Base-by-base conservation (phyloP, 192 early-diverging fungal species). In the Entomortierella lignicola region DNA sequence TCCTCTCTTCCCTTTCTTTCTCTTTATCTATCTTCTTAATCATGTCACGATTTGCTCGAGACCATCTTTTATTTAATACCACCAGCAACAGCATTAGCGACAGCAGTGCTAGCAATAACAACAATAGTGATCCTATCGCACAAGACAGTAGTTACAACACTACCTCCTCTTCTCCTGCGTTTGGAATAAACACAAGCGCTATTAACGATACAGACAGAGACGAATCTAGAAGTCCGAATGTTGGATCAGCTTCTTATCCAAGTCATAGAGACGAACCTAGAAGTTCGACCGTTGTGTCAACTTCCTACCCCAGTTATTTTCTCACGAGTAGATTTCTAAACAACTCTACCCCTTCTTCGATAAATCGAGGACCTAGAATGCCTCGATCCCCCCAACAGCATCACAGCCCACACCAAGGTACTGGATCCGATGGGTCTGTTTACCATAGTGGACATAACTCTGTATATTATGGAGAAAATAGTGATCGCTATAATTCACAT, bases 381-480 rank as follows among this genome's bases (percentile, higher is more conserved):
- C 60, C 72, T 37, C 72, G 66, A 30, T 63, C 66, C 50, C 60
- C 59, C 8, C 72, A 59, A 6, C 72, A 75, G 60, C 25, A 55
- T 32, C 72, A 75, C 53, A 20, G 48, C 32, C 72, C 67, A 26
- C 52, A 75, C 21, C 54, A 75, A n/a, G n/a, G n/a, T n/a, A n/a
- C n/a, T n/a, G n/a, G n/a, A n/a, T n/a, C n/a, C n/a, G n/a, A n/a
- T n/a, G n/a, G n/a, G n/a, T 30, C 51, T 12, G 54, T 27, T n/a
- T 30, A 6, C 43, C 18, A 54, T 30, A 55, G 30, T 30, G 34
- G 52, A 30, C 51, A 34, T 7, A 69, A 65, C 39, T 65, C 53
- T 27, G 59, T 23, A n/a, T 54, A 58, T n/a, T 69, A 69, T 25
- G 54, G 68, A n/a, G 37, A 48, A 25, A 60, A 62, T 50, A 51